phyloP scores from a whole-genome alignment of 805 yeast genomes.

The Pichia thaimueangensis region DNA sequence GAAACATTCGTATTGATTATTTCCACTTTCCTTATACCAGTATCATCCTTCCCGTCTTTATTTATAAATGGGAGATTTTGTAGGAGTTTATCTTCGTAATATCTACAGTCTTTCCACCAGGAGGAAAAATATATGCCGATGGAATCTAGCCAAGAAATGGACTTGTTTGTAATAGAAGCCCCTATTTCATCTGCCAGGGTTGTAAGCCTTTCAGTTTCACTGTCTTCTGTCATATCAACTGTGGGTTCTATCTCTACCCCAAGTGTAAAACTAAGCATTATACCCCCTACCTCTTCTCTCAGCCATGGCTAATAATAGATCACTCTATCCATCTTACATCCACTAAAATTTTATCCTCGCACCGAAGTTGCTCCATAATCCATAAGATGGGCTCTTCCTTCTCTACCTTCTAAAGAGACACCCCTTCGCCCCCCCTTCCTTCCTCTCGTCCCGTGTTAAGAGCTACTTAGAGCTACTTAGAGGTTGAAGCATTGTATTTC shows the following conservation, averaged over 20 bases:
- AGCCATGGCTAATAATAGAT: not conserved
- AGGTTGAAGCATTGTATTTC: too few species aligned
- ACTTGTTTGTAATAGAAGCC: not conserved
- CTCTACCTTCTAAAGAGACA: too few species aligned
- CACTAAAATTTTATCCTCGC: too few species aligned
- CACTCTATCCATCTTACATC: too few species aligned
- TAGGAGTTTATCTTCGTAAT: conserved; percentile 39
- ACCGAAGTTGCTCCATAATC: too few species aligned
- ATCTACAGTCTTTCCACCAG: conserved; percentile 17
- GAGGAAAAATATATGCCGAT: conserved; percentile 22
- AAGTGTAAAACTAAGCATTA: too few species aligned
- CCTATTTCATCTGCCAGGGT: conserved; percentile 6
- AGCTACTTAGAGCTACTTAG: not conserved
- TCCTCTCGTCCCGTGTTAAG: not conserved
- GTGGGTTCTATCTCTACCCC: too few species aligned
- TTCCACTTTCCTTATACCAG: conserved; percentile 32
- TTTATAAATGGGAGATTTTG: conserved; percentile 52
- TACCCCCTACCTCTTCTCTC: not conserved
- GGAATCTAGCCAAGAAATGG: conserved; percentile 16
- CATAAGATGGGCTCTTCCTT: too few species aligned
- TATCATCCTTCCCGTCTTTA: conserved; percentile 23
- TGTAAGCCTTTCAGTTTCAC: not conserved
- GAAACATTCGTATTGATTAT: conserved; percentile 52
- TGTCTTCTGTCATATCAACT: too few species aligned
- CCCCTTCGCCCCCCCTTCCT: not conserved